phyloP scores from a whole-genome alignment of 495 filamentous ascomycete genomes.

The Lepidopterella palustris region DNA sequence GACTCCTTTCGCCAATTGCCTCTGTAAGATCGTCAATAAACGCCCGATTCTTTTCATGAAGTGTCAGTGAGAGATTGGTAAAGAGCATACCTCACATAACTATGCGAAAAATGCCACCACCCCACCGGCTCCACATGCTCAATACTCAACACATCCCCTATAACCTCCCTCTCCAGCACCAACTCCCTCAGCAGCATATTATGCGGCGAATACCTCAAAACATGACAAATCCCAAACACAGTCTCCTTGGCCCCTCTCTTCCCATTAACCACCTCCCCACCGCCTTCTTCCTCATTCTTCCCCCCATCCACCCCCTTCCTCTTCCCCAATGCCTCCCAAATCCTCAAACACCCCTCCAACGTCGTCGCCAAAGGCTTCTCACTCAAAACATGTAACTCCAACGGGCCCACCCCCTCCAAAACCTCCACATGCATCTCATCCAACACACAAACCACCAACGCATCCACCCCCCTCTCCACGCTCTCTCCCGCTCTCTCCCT shows the following conservation, averaged over 20 bases:
- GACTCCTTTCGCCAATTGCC: constrained; percentile 89
- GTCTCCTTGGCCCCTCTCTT: constrained; percentile 27
- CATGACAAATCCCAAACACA: constrained; percentile 71
- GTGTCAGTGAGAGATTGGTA: background rate
- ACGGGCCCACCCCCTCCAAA: constrained; percentile 58
- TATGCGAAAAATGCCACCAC: constrained; percentile 94
- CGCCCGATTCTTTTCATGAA: background rate
- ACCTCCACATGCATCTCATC: constrained; percentile 83
- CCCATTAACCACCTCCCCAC: background rate
- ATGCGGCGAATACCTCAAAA: constrained; percentile 68
- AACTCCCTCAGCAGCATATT: constrained; percentile 78
- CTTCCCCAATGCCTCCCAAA: constrained; percentile 54
- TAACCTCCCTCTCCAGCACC: constrained; percentile 59
- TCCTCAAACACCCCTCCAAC: constrained; percentile 64
- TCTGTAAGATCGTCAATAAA: constrained; percentile 32
- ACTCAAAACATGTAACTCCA: constrained; percentile 73
- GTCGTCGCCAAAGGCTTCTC: constrained; percentile 88
- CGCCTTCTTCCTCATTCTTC: constrained; percentile 30
- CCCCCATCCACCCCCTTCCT: constrained; percentile 23
- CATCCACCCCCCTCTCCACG: constrained; percentile 52
- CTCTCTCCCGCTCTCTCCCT: constrained; percentile 14
- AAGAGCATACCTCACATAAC: constrained; percentile 64
- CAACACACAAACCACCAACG: constrained; percentile 77
- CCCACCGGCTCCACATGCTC: constrained; percentile 93
- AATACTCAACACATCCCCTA: constrained; percentile 82